Base-by-base conservation (phyloP, 371 early-diverging fungal genomes). In the Rhizopus stolonifer region DNA sequence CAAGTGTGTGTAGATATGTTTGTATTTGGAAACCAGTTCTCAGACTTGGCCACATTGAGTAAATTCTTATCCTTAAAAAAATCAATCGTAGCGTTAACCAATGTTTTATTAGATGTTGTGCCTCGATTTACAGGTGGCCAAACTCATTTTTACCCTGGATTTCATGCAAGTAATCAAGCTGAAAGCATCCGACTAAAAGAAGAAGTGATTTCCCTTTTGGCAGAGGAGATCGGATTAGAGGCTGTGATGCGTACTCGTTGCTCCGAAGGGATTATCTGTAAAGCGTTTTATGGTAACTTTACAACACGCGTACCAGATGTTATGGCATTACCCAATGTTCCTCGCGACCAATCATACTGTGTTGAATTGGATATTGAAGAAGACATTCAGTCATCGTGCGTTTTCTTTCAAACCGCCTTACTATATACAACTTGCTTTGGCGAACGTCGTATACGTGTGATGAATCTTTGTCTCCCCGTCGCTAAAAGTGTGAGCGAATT, bases 81-180 rank as follows among this genome's bases (percentile, higher is more conserved):
- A 17, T 17, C 7, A 23, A 11, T 15, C 13, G 40, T 7, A 14
- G 29, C 5, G 7, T 25, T 26, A 18, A 17, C 23, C 23, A 4
- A 29, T 5, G n/a, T 45, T 36, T 18, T 13, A 7, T 33, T 50
- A 82, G 84, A 78, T 49, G 79, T 84, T 1, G 70, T 84, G 36
- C 84, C 90, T n/a, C 85, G 86, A 47, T 88, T 84, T 67, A 95
- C 97, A 1, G 98, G 95, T 17, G 98, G 98, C 14, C 79, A 87
- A 19, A 74, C 88, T 2, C 85, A 87, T 66, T 89, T 87, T 64
- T 96, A 92, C 63, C 93, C 94, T 17, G 79, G 74, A 29, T 96
- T 95, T 60, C 81, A 81, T 60, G 87, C 86, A 2, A 58, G 63
- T 0, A 79, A 89, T 44, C 62, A 73, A 4, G 82, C 84, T 21